Base-by-base conservation (phyloP, 768 basidiomycete genomes). In the Tricholoma furcatifolium region DNA sequence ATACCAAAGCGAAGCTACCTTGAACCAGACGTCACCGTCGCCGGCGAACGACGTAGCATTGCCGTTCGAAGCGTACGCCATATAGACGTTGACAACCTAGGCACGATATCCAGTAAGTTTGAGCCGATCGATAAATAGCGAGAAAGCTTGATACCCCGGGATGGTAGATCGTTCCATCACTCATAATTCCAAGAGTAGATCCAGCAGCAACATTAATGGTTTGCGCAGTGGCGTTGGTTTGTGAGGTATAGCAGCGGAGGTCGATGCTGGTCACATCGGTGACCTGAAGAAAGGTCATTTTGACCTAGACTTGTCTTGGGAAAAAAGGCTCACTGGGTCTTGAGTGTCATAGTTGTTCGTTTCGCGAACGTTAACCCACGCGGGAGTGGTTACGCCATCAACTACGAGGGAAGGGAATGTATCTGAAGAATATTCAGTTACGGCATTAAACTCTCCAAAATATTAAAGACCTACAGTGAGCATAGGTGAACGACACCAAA, bases 11-110 rank as follows among this genome's bases (percentile, higher is more conserved):
- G 7, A 12, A 6, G 20, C 31, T 46, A 60, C 70, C 59, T 66
- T 76, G 69, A 79, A 79, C 79, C 79, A 79, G 10, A 78, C 76
- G 10, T 60, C 49, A 53, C 79, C 79, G 52, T 70, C 68, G 34
- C 77, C 78, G 31, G 70, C 74, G 43, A 68, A 79, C 34, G 55
- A 57, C 34, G 69, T 59, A 50, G 73, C 74, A 58, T 75, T 68
- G 12, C 49, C 57, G 24, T 55, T 60, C 3, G 73, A 67, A 14
- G 73, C 74, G 57, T 71, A 75, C 20, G 79, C 79, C 71, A 73
- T 71, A 63, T 74, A 74, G 17, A 75, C 65, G 36, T 74, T 74
- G 20, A 71, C 38, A 15, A 45, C 15, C 53, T 50, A 46, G 20
- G 31, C 24, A 18, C 1, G 17, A 11, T 44, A 15, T 17, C 2